Evolutionary conservation across 2,329 filamentous ascomycete genomes (phyloP).

Genomic region (Fusarium succisae): DNA sequence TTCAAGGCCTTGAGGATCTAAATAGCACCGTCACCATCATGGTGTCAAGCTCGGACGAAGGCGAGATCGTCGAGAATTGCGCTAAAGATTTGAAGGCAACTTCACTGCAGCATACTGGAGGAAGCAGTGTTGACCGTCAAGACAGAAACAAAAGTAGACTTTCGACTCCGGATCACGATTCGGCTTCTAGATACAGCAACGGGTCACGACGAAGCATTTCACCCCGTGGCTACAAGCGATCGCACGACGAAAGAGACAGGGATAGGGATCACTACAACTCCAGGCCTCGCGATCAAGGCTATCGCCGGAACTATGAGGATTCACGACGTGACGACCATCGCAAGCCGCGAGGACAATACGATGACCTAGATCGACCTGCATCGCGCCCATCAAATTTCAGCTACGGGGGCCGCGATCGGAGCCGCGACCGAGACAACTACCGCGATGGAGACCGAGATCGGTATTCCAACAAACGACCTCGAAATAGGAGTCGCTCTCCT

Average conservation of each 20-base stretch:
- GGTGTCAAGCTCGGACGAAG: slow-evolving; percentile 78
- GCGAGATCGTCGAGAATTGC: slow-evolving; percentile 83
- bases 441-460: slow-evolving; percentile 58
- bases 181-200: slow-evolving; percentile 54
- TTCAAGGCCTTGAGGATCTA: slow-evolving; percentile 32
- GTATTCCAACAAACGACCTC: slow-evolving; percentile 62
- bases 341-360: slow-evolving; percentile 61
- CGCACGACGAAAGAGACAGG: slow-evolving; percentile 68
- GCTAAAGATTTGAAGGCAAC: slow-evolving; percentile 80
- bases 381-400: slow-evolving; percentile 54
- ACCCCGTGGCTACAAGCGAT: slow-evolving; percentile 73
- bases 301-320: slow-evolving; percentile 71
- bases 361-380: slow-evolving; percentile 64
- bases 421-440: slow-evolving; percentile 43
- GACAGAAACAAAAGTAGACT: slow-evolving; percentile 78
- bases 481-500: slow-evolving; percentile 66
- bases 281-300: slow-evolving; percentile 56
- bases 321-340: slow-evolving; percentile 57
- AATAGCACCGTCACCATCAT: slow-evolving; percentile 45
- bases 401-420: slow-evolving; percentile 60
- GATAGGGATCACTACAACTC: slow-evolving; percentile 57
- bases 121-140: slow-evolving; percentile 90
- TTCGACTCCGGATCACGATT: slow-evolving; percentile 66
- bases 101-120: slow-evolving; percentile 79
- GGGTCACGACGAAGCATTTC: slow-evolving; percentile 63